Percentiles rank a stretch among this genome's conserved stretches.
Conservation (phyloP, 148 eudicot genomes). For the Camellia sinensis region DNA sequence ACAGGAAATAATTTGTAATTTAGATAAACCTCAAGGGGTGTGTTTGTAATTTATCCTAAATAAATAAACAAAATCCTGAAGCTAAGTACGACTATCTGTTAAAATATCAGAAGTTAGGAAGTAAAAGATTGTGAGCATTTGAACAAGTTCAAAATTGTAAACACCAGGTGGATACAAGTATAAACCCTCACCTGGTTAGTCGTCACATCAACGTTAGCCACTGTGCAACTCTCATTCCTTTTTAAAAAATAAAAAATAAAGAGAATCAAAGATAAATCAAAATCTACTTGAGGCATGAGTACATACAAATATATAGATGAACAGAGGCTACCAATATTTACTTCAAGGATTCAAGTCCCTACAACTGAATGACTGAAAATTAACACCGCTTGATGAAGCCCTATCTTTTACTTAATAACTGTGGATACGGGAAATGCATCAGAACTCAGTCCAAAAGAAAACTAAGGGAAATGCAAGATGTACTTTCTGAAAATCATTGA, state of each 20-base stretch:
- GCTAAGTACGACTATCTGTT: not conserved
- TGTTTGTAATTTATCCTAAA: too few species aligned
- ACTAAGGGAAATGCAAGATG: not conserved
- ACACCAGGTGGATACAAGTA: not conserved
- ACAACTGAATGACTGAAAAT: not conserved
- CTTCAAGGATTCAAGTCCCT: not conserved
- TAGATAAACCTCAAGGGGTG: too few species aligned
- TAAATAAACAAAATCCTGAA: not conserved
- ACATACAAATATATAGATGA: not conserved
- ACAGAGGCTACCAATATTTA: not conserved
- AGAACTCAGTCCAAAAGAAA: not conserved
- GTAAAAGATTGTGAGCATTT: not conserved
- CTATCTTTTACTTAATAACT: not conserved
- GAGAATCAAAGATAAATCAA: not conserved
- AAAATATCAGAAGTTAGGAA: not conserved
- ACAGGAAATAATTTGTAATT: too few species aligned
- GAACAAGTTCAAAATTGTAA: not conserved
- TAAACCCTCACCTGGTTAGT: constrained; percentile 51
- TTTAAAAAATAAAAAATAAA: not conserved
- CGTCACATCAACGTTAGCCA: constrained; percentile 42
- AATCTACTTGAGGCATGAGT: not conserved
- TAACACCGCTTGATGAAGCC: too few species aligned
- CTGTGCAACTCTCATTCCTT: constrained; percentile 54
- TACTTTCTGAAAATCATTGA: not conserved
- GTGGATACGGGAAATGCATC: not conserved